A percentile compares a stretch with the other conserved stretches of the same genome.
phyloP scores from a whole-genome alignment of 139 green algal species.

The Volvox africanus region DNA sequence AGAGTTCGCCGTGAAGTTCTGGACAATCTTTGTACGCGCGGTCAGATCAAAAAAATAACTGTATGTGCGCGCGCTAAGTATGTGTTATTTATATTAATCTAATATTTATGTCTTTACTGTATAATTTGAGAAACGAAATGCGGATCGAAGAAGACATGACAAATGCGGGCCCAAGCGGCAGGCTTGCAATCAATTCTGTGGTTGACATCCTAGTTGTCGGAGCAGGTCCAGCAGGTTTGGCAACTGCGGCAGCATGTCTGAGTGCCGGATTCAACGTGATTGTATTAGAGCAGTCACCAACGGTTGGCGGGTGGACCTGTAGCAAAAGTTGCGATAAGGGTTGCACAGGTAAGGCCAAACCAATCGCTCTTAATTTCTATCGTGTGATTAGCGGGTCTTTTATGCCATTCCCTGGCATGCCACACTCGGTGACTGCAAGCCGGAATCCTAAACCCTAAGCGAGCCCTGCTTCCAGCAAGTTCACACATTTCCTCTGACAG shows the following conservation, averaged over 20 bases:
- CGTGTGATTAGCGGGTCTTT: too few relatives aligned
- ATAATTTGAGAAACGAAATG: not conserved
- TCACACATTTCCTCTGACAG: not conserved
- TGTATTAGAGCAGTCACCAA: not conserved
- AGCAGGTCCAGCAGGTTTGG: not conserved
- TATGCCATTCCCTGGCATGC: too few relatives aligned
- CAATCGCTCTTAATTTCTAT: not conserved
- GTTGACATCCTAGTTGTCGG: conserved; percentile 5
- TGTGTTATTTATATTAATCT: too few relatives aligned
- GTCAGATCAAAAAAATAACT: too few relatives aligned
- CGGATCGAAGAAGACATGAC: not conserved
- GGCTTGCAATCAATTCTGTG: not conserved
- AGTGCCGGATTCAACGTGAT: not conserved
- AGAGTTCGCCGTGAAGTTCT: too few relatives aligned
- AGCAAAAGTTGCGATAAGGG: not conserved
- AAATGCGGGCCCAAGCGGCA: not conserved
- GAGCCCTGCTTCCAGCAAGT: too few relatives aligned
- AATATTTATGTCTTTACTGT: too few relatives aligned
- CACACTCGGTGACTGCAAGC: too few relatives aligned
- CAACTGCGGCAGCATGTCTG: not conserved
- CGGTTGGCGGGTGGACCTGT: not conserved
- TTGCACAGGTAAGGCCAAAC: not conserved
- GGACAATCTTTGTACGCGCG: too few relatives aligned
- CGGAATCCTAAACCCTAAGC: too few relatives aligned
- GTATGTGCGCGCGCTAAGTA: too few relatives aligned